Evolutionary conservation across 371 early-diverging fungal species (phyloP), one percentile per base, ranked within the genome.

Genomic region (Synchytrium microbalum): DNA sequence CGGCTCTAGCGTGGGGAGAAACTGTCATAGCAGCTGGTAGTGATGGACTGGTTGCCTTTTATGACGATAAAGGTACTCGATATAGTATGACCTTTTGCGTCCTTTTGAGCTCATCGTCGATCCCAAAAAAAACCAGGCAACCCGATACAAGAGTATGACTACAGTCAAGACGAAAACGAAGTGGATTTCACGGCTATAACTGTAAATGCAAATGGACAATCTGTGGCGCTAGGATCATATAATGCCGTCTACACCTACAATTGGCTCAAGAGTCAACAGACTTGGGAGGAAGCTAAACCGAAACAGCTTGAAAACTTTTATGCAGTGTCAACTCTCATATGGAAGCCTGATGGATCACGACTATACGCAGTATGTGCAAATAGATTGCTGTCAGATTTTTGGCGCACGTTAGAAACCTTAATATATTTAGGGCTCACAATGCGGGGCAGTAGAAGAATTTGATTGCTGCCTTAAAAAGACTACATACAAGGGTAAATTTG

Each of bases 401-500:
- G 30, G 52, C 52, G 3, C 2, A 19, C 29, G 16, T 60, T 16
- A 46, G 29, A 31, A 46, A 38, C 2, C 52, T 52, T 13, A n/a
- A 61, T 3, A 24, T 23, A 3, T 69, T 1, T 28, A 78, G 76
- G 83, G 77, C 1, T 76, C 73, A 54, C 70, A 79, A 71, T 73
- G 69, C 56, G 78, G 81, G 27, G 76, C 78, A 0, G 71, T 79
- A 13, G 81, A 81, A 59, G 69, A 81, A 59, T 80, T 79, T 65
- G 83, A 83, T 63, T 81, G 82, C 71, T 81, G 83, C 58, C 73
- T 83, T 26, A 67, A 76, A 24, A 62, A 76, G 55, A 72, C 77
- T 5, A 66, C 79, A 28, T 83, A 83, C 74, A 80, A 79, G 65
- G 82, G 82, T 26, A 81, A 77, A 61, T 83, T 83, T 62, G 83